Base-by-base conservation (phyloP, 306 rosid species). In the Lotus japonicus region DNA sequence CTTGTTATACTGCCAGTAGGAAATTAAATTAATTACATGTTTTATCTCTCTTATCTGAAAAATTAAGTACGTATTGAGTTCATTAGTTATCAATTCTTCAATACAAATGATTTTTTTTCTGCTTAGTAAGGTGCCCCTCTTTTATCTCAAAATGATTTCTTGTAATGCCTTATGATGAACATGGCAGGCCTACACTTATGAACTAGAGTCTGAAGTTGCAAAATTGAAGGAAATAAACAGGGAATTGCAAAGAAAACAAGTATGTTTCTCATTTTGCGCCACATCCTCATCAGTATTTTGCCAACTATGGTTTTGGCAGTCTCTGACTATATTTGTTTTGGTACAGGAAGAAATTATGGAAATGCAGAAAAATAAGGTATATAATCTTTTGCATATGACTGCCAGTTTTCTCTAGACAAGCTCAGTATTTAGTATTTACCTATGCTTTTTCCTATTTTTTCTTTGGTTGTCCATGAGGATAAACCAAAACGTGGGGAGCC, bases 151-250 rank as follows among this genome's bases (percentile, higher is more conserved):
- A 58, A 49, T 46, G 28, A 49, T 58, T 16, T 28, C 33, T 55
- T 28, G 4, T 36, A 9, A 31, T 57, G 36, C 58, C 18, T n/a
- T 43, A 13, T 54, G 13, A 19, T 38, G n/a, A 19, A 36, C 15
- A 6, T 81, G 77, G 43, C 81, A 94, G 99, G 99, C 99, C 36
- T 94, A 94, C 66, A 94, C 99, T 42, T 65, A 82, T 62, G 99
- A 94, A 75, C 85, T 94, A 54, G 99, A 94, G 77, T 92, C 88
- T 59, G 99, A 94, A 84, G 74, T 94, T 61, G 83, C 80, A 33
- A 85, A 85, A 77, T 92, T 90, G 23, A 90, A 90, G 78, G 90
- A 85, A 78, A 3, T 77, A 75, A 94, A 90, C 78, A 59, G 73
- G 73, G 99, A 94, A 68, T 66, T 94, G 19, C 86, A 86, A 75